Evolutionary conservation across 164 flowering plant species (phyloP).

Genomic region (Chimonanthus salicifolius): DNA sequence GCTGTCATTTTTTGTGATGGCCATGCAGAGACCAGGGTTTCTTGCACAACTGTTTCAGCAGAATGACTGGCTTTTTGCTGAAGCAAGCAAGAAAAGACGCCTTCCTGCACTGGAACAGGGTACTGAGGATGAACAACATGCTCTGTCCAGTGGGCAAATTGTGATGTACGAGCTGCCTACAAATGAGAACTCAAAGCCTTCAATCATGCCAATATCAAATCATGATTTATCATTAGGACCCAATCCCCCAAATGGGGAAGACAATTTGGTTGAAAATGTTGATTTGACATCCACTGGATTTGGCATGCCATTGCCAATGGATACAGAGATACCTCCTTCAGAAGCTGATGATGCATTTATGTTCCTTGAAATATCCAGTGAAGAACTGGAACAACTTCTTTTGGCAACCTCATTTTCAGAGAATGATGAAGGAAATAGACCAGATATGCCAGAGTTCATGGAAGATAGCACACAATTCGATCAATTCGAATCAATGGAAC

Average conservation of each 20-base stretch:
- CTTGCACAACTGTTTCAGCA: slow-evolving; percentile 51
- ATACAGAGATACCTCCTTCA: background rate
- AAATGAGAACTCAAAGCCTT: slow-evolving; percentile 8
- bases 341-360: background rate
- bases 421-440: slow-evolving; percentile 2
- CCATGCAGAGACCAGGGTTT: slow-evolving; percentile 55
- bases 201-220: background rate
- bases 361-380: slow-evolving; percentile 4
- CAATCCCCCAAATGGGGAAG: background rate
- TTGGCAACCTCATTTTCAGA: background rate
- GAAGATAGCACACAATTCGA: background rate
- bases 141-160: slow-evolving; percentile 1
- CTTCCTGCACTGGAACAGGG: slow-evolving; percentile 8
- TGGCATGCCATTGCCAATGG: slow-evolving; percentile 5
- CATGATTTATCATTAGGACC: background rate
- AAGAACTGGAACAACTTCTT: slow-evolving; percentile 12
- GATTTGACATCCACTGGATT: slow-evolving; percentile 6
- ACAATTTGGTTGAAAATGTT: background rate
- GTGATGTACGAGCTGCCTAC: slow-evolving; percentile 7
- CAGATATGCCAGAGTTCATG: background rate
- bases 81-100: slow-evolving; percentile 47
- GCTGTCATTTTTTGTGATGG: slow-evolving; percentile 77
- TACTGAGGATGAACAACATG: background rate
- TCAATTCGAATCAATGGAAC: background rate
- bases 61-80: slow-evolving; percentile 51